Base-by-base conservation (phyloP, 1,284 basidiomycete species). In the Boletus semigastroideus region DNA sequence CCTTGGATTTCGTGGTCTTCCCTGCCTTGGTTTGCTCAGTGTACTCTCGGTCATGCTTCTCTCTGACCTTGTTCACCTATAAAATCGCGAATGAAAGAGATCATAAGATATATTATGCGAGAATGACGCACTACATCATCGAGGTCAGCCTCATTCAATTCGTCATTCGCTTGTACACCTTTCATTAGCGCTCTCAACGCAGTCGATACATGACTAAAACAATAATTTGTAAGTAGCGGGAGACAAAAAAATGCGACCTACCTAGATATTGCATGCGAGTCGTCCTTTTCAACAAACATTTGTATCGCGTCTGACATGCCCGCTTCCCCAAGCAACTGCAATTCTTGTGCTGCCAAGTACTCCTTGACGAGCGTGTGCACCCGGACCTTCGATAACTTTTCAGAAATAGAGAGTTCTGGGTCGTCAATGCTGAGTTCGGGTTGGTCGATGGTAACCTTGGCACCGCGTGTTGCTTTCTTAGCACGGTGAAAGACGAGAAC, bases 271-370 rank as follows among this genome's bases (percentile, higher is more conserved):
- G 94, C 90, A 74, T 94, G 90, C 40, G 83, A 85, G 70, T 95
- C 93, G 61, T 96, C 94, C 76, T 98, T 98, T 69, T 96, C 94
- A 51, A 98, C 93, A 72, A 92, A 97, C 65, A 86, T 80, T 74
- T 92, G 88, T 51, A 98, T 93, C 8, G 94, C 94, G 65, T 93
- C 88, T 42, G 87, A 87, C 86, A 98, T 90, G 17, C 89, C 92
- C 39, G 77, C 78, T 71, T 95, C 92, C 1, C 88, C 89, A 16
- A 98, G 73, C 44, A 97, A 74, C 70, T 94, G 91, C 59, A 97
- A 72, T 63, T 93, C 89, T 73, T 98, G 94, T 47, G 91, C 92
- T 13, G 86, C 78, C 46, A 98, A 72, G 67, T 94, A 97, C 70
- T 96, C 90, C 61, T 84, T 80, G 47, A 98, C 95, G 20, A 98